Evolutionary conservation across 805 yeast species (phyloP), one percentile per base, ranked within the genome.

Genomic region (Blastobotrys peoriensis): DNA sequence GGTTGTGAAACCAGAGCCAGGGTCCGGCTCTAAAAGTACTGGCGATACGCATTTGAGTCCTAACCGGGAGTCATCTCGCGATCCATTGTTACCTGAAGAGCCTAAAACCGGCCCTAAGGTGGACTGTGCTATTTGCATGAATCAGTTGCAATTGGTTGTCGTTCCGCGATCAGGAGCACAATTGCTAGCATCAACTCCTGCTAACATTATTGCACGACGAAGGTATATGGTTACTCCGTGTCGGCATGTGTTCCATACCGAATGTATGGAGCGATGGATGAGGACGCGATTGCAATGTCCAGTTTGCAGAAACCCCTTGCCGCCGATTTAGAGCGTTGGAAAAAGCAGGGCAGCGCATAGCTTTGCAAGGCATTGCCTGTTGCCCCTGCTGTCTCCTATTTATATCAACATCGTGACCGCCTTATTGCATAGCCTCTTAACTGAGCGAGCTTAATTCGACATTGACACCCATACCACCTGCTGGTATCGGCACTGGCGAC

Each of bases 241-340:
- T 63, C 72, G 79, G 35, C 98, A 89, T 61, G 78, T 87, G 6
- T 91, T 88, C 74, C 97, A 89, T 59, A 75, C 86, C 1, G 80
- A 76, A n/a, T 89, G 98, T 65, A 67, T 91, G 51, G 94, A 86
- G 59, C 78, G 75, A 50, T 91, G 97, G 97, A 87, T 91, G 96
- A 77, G 81, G 61, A 84, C 86, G 60, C 86, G 88, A 56, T 65
- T 91, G 41, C 96, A 88, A 58, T 91, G 98, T 65, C 98, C 98
- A 0, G 89, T 88, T 4, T 91, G 98, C 64, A 74, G 97, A 57
- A 77, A 78, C 45, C 75, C 86, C 18, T 66, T 91, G 34, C 97
- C 97, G 2, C 96, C 96, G 1, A 67, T 84, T 43, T 86, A 63
- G 65, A 17, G 8, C 30, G 13, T 25, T n/a, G n/a, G n/a, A n/a